These are phyloP conservation scores for Flaveria robusta DNA, from an alignment of 129 eudicot genomes.

Conservation along the genomic window DNA sequence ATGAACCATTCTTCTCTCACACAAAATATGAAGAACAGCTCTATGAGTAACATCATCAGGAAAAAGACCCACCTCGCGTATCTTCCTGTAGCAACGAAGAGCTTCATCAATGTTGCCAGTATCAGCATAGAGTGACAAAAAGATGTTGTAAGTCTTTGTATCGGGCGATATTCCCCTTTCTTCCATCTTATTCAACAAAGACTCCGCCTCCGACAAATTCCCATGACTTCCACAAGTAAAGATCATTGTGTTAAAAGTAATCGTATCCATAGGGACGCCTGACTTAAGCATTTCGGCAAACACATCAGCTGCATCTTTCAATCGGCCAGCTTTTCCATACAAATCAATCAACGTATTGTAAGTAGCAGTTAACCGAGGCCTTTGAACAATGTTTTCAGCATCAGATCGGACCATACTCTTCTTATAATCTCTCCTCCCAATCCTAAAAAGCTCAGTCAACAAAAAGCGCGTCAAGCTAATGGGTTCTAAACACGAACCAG, in stretches of 20 bases:
- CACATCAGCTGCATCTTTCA: constrained; percentile 79
- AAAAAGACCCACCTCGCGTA: constrained; percentile 68
- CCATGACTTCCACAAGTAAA: constrained; percentile 79
- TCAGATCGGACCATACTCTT: constrained; percentile 22
- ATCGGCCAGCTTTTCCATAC: constrained; percentile 83
- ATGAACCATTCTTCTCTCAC: constrained; percentile 58
- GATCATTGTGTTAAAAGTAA: constrained; percentile 83
- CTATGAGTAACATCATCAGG: constrained; percentile 77
- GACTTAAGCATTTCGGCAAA: constrained; percentile 74
- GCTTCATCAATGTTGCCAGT: constrained; percentile 60
- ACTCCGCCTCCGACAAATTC: constrained; percentile 69
- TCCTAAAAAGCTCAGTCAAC: constrained; percentile 79
- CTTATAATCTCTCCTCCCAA: constrained; percentile 56
- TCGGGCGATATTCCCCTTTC: constrained; percentile 70
- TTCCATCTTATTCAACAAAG: constrained; percentile 73
- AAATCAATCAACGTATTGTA: constrained; percentile 80
- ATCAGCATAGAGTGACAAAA: constrained; percentile 64
- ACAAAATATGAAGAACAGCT: constrained; percentile 58
- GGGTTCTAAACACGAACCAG: constrained; percentile 35
- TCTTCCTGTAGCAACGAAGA: constrained; percentile 54
- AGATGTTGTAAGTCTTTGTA: constrained; percentile 77
- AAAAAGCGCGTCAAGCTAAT: constrained; percentile 69
- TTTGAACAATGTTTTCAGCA: constrained; percentile 40
- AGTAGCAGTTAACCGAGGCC: constrained; percentile 61
- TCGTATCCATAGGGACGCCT: constrained; percentile 60